These are phyloP conservation scores for Trichoderma asperellum DNA, from an alignment of 2,329 filamentous ascomycete genomes.

Conservation along the genomic window DNA sequence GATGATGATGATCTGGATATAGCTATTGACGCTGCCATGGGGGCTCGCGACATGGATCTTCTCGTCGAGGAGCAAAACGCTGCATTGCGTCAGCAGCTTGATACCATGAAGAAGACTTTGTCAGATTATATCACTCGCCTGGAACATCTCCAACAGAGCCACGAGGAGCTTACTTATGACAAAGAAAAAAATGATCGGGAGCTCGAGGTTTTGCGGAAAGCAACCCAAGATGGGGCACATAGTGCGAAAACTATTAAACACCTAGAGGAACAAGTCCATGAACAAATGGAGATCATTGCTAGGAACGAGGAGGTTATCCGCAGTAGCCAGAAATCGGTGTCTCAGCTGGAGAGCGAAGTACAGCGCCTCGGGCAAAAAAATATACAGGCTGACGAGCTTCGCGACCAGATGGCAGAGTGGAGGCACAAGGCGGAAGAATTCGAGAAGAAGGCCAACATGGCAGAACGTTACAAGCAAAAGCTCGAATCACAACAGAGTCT, in stretches of 20 bases:
- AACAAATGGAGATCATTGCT: conserved; percentile 73
- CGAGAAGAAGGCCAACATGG: conserved; percentile 65
- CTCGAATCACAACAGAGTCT: conserved; percentile 60
- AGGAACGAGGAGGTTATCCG: conserved; percentile 61
- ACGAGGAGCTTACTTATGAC: conserved; percentile 68
- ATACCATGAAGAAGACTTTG: conserved; percentile 58
- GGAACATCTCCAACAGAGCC: conserved; percentile 62
- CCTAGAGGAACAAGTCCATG: conserved; percentile 61
- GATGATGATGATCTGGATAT: conserved; percentile 48
- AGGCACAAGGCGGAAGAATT: conserved; percentile 62
- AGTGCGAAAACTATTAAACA: conserved; percentile 57
- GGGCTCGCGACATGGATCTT: conserved; percentile 57
- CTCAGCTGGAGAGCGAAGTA: conserved; percentile 63
- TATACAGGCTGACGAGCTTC: conserved; percentile 54
- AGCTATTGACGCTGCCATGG: conserved; percentile 46
- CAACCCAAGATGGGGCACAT: conserved; percentile 57
- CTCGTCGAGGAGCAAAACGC: conserved; percentile 61
- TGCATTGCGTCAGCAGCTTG: conserved; percentile 54
- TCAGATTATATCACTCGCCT: conserved; percentile 63
- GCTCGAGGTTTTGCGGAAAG: conserved; percentile 53
- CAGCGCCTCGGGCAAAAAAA: conserved; percentile 51
- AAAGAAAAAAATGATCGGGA: conserved; percentile 61
- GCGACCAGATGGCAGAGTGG: conserved; percentile 64
- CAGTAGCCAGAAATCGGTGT: conserved; percentile 42
- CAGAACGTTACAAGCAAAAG: conserved; percentile 66